Conservation (phyloP, 1,139 yeast genomes). For the Magnusiomyces sp. region DNA sequence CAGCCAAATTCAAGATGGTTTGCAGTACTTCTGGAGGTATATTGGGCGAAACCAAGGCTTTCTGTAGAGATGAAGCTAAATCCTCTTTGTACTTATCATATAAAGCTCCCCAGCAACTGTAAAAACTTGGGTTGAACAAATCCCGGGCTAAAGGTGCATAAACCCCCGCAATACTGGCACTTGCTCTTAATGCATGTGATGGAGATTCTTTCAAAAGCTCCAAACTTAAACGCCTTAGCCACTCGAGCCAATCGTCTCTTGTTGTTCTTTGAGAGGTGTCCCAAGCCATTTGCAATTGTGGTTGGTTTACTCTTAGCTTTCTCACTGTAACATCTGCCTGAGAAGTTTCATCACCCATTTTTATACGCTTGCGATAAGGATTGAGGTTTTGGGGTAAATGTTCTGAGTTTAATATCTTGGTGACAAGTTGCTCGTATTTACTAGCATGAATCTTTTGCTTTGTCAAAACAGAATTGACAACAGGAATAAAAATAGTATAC, state of each 20-base stretch:
- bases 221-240: conserved; percentile 83
- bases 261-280: conserved; percentile 84
- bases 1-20: conserved; percentile 79
- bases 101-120: conserved; percentile 91
- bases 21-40: conserved; percentile 96
- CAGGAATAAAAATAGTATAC: conserved; percentile 80
- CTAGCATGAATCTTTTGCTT: conserved; percentile 61
- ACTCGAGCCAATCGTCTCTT: conserved; percentile 95
- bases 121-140: conserved; percentile 88
- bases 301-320: conserved; percentile 74
- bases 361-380: conserved; percentile 41
- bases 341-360: conserved; percentile 45
- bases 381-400: conserved; percentile 74
- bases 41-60: conserved; percentile 81
- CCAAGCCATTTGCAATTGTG: conserved; percentile 77
- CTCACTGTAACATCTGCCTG: conserved; percentile 64
- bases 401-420: conserved; percentile 75
- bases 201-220: conserved; percentile 89
- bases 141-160: conserved; percentile 87
- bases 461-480: conserved; percentile 62
- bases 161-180: conserved; percentile 82
- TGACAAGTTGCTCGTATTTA: conserved; percentile 72
- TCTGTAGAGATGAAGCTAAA: conserved; percentile 72
- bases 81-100: conserved; percentile 92
- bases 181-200: conserved; percentile 88